A percentile compares a stretch with the other conserved stretches of the same genome.
These are phyloP conservation scores for Aspergillus ustus DNA, from an alignment of 2,329 filamentous ascomycete genomes.

Conservation along the genomic window DNA sequence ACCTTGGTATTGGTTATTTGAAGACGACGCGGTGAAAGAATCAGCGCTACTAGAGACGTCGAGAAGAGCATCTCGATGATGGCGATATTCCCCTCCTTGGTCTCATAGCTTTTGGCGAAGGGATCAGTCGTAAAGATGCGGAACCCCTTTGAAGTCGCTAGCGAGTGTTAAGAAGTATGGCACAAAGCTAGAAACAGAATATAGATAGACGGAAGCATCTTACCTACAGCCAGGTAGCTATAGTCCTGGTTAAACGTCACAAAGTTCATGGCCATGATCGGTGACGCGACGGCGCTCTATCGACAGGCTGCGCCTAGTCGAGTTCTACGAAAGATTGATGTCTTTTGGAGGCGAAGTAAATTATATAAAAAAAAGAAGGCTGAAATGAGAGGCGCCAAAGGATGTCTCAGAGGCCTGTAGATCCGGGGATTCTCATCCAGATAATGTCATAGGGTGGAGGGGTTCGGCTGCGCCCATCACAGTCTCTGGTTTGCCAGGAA, in stretches of 20 bases:
- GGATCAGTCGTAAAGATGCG: conserved; percentile 97
- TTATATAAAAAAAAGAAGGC: not conserved
- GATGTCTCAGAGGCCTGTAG: not conserved
- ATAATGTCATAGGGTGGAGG: conserved; percentile 22
- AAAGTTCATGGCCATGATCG: conserved; percentile 82
- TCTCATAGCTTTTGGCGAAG: conserved; percentile 92
- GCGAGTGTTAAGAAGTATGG: conserved; percentile 24
- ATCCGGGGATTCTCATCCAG: not conserved
- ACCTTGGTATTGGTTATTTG: conserved; percentile 98
- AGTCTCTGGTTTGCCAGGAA: conserved; percentile 22
- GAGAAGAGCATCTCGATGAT: conserved; percentile 99
- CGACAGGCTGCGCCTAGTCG: conserved; percentile 2
- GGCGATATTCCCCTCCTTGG: conserved; percentile 90
- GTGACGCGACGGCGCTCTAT: conserved; percentile 17
- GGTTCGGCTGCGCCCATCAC: conserved; percentile 26
- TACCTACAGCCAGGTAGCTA: conserved; percentile 93
- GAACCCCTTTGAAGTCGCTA: conserved; percentile 91
- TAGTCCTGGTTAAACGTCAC: conserved; percentile 99
- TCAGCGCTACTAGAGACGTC: conserved; percentile 91
- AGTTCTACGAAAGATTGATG: conserved; percentile 5
- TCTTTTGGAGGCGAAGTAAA: not conserved
- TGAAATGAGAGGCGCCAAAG: not conserved
- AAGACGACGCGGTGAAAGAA: conserved; percentile 86
- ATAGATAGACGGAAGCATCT: conserved; percentile 35
- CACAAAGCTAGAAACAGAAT: conserved; percentile 7